Conservation (phyloP, 805 yeast species). For the Suhomyces sp. region DNA sequence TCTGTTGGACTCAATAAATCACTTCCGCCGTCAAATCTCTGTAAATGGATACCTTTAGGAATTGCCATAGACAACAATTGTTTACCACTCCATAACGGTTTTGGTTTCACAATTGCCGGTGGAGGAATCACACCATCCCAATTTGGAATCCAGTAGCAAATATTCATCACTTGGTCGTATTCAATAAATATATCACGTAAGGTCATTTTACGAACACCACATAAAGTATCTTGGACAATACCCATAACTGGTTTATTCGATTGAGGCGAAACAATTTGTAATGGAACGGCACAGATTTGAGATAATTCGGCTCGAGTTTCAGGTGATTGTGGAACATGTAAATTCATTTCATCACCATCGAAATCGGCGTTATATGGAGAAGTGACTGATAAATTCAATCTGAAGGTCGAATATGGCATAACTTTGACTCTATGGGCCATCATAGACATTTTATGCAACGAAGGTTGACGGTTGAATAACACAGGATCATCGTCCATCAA, state of each 20-base stretch:
- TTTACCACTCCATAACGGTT: slow-evolving; percentile 97
- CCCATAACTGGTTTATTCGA: slow-evolving; percentile 99
- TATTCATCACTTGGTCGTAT: slow-evolving; percentile 92
- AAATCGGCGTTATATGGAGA: slow-evolving; percentile 99
- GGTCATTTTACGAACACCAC: slow-evolving; percentile 96
- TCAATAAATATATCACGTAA: slow-evolving; percentile 85
- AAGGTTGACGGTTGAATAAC: slow-evolving; percentile 97
- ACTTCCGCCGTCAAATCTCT: slow-evolving; percentile 87
- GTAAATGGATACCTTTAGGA: slow-evolving; percentile 93
- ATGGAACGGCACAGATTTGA: slow-evolving; percentile 94
- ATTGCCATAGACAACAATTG: slow-evolving; percentile 89
- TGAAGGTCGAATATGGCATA: slow-evolving; percentile 97
- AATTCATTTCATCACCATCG: slow-evolving; percentile 99
- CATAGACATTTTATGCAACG: slow-evolving; percentile 99
- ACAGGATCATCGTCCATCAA: slow-evolving; percentile 97
- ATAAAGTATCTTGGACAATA: slow-evolving; percentile 96
- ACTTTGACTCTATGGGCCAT: slow-evolving; percentile 99
- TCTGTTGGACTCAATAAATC: slow-evolving; percentile 84
- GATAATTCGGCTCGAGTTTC: slow-evolving; percentile 96
- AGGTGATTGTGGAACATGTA: slow-evolving; percentile 97
- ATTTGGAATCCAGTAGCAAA: slow-evolving; percentile 94
- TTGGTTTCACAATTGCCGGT: slow-evolving; percentile 92
- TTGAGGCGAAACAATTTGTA: slow-evolving; percentile 97
- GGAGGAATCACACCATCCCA: slow-evolving; percentile 99
- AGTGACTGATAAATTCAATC: slow-evolving; percentile 94